phyloP scores from a whole-genome alignment of 1,139 yeast genomes.

The Candida labiduridarum region DNA sequence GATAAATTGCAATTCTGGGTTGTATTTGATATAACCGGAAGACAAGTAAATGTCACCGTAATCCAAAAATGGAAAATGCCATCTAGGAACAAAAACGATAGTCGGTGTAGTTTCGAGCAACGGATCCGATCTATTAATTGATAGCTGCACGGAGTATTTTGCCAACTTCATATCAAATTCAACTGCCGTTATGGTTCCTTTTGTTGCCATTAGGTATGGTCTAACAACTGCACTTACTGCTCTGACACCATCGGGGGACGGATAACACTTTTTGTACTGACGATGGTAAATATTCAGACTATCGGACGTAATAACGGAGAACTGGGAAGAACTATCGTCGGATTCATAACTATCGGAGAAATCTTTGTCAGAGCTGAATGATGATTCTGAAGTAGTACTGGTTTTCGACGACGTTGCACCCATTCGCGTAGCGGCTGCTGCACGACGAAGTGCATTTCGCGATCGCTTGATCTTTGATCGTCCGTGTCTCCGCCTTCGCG shows the following conservation, averaged over 20 bases:
- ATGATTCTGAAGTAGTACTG: conserved; percentile 6
- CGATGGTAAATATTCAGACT: conserved; percentile 26
- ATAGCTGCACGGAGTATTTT: conserved; percentile 51
- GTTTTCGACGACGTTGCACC: conserved; percentile 7
- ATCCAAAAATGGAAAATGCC: conserved; percentile 60
- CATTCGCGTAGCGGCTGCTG: conserved; percentile 11
- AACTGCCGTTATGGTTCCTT: conserved; percentile 53
- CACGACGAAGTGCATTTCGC: not conserved
- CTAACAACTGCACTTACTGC: conserved; percentile 72
- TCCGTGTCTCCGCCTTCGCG: not conserved
- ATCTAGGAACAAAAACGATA: conserved; percentile 65
- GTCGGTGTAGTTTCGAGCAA: conserved; percentile 41
- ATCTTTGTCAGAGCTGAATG: conserved; percentile 4
- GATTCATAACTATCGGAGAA: conserved; percentile 9
- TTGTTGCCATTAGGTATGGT: conserved; percentile 66
- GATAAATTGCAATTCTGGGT: conserved; percentile 53
- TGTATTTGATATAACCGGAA: conserved; percentile 58
- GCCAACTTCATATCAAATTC: conserved; percentile 56
- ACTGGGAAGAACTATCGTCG: conserved; percentile 10
- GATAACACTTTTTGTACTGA: conserved; percentile 30
- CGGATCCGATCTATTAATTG: conserved; percentile 18
- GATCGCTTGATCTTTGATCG: not conserved
- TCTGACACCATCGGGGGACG: conserved; percentile 63
- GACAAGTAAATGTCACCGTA: conserved; percentile 48
- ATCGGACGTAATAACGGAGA: conserved; percentile 20